Base-by-base conservation (phyloP, 164 flowering plant species). In the Aristolochia californica region DNA sequence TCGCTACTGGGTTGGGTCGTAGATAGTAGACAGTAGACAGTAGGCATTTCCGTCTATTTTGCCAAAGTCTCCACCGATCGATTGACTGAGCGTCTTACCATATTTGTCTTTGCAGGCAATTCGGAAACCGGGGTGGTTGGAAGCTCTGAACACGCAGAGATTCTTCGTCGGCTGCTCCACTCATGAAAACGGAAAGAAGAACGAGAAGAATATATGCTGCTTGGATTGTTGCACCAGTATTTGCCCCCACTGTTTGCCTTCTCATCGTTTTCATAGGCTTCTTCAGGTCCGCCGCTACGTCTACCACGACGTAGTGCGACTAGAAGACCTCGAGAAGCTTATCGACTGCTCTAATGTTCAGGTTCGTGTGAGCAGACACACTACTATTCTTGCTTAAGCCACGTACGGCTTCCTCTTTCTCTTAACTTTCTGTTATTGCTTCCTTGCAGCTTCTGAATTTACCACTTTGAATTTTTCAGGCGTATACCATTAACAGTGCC, bases 211-310 rank as follows among this genome's bases (percentile, higher is more conserved):
- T 64, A 72, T 88, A 10, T 80, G 72, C n/a, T 91, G 98, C 53
- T 69, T 91, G 71, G 98, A 88, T 77, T 91, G 98, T 48, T 83
- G 96, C 73, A 74, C 66, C n/a, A 88, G 96, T 51, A 78, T 91
- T 38, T 91, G 96, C 63, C 95, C 96, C 17, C 98, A 91, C 44
- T 91, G 98, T 51, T 61, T 88, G 47, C 75, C 82, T 17, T 70
- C 76, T 0, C 98, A 91, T 63, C 83, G 91, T 28, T 62, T 58
- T 50, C 98, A 91, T 47, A 48, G 91, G 20, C 87, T 88, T 34
- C 76, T 91, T 54, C 98, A 91, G 67, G 72, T 91, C 67, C 86
- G 98, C 0, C 85, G 96, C 0, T 91, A 91, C 43, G 98, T 91
- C 0, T 91, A 91, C 43, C 88, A 91, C 55, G 87, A 91, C 5